Evolutionary conservation across 805 yeast species (phyloP).

Genomic region (Lipomyces mesembrius): DNA sequence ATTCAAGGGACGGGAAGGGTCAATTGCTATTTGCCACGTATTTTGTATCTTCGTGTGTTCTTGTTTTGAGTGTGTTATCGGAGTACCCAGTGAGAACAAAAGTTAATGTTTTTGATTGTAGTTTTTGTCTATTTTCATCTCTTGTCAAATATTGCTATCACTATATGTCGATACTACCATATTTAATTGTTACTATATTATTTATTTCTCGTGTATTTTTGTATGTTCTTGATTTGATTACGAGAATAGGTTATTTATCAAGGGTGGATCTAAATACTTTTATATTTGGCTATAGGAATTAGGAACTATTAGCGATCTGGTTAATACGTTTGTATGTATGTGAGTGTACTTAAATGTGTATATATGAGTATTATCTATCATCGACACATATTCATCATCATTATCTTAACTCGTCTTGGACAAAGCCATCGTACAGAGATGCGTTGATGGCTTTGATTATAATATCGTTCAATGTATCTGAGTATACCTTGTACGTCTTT

Average conservation of each 20-base stretch:
- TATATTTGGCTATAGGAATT: not conserved
- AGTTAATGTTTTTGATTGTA: not conserved
- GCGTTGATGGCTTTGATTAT: too few relatives aligned
- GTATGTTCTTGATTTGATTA: not conserved
- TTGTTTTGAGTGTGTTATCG: slow-evolving; percentile 6
- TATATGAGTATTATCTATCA: not conserved
- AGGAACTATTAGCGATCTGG: not conserved
- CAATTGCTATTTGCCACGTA: not conserved
- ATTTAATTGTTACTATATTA: not conserved
- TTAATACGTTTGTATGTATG: not conserved
- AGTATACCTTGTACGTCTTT: too few relatives aligned
- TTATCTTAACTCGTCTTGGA: not conserved
- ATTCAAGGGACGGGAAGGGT: slow-evolving; percentile 2
- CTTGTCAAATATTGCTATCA: slow-evolving; percentile 1
- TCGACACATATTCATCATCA: not conserved
- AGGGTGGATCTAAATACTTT: not conserved
- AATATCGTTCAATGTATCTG: too few relatives aligned
- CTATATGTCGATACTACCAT: not conserved
- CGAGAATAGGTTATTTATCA: not conserved
- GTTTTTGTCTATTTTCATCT: not conserved
- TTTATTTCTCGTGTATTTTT: not conserved
- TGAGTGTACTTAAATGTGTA: not conserved
- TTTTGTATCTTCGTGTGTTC: slow-evolving; percentile 1
- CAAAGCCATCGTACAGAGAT: too few relatives aligned
- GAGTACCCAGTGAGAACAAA: slow-evolving; percentile 6